Percentiles rank a stretch among this genome's conserved stretches.
These are phyloP conservation scores for Penicillium sp. DNA, from an alignment of 2,329 filamentous ascomycete species.

Conservation along the genomic window DNA sequence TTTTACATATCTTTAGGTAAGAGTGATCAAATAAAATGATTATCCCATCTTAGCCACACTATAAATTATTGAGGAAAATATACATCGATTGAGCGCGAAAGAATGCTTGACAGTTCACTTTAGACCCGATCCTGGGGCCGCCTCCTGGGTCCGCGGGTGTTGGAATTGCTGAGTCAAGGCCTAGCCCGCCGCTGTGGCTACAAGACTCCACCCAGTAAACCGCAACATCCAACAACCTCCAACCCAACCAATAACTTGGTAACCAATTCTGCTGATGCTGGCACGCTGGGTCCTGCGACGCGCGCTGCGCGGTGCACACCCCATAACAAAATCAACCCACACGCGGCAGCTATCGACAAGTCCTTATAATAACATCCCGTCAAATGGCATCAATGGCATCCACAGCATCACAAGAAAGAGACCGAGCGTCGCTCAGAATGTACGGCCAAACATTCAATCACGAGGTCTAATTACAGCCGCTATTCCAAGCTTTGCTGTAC, in stretches of 20 bases:
- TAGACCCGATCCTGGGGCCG: neutral
- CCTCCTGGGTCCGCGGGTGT: too few relatives aligned
- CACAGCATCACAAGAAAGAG: conserved; percentile 1
- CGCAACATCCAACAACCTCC: neutral
- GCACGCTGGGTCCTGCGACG: neutral
- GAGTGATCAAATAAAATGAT: too few relatives aligned
- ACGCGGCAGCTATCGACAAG: neutral
- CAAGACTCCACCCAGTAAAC: neutral
- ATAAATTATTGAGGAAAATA: neutral
- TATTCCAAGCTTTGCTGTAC: conserved; percentile 55
- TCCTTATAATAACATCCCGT: neutral
- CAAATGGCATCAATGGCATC: conserved; percentile 2
- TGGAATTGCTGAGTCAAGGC: conserved; percentile 6
- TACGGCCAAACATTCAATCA: neutral
- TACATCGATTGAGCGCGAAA: neutral
- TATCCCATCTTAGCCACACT: too few relatives aligned
- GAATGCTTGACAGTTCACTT: too few relatives aligned
- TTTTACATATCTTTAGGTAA: neutral
- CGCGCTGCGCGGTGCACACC: neutral
- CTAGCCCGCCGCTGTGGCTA: neutral
- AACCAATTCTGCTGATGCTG: conserved; percentile 6
- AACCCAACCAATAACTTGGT: neutral
- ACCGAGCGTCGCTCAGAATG: neutral
- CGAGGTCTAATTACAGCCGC: conserved; percentile 23
- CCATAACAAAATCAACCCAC: neutral